Evolutionary conservation across 306 rosid species (phyloP).

Genomic region (Acacia crassicarpa): DNA sequence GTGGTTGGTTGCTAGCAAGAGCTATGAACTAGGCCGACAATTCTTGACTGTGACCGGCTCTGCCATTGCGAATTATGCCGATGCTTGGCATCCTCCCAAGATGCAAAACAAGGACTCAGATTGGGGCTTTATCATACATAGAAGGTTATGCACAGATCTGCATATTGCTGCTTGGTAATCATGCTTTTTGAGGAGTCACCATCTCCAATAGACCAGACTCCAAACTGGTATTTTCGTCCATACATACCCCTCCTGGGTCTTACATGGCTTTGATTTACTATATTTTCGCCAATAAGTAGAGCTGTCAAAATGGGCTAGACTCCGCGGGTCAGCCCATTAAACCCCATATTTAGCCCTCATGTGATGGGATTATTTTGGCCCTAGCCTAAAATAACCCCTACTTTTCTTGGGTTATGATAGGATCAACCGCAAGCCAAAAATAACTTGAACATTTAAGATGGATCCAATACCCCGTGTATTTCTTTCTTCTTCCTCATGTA

Average conservation of each 20-base stretch:
- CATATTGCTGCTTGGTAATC: neutral
- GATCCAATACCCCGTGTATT: no score
- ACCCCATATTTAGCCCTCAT: no score
- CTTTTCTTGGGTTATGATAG: no score
- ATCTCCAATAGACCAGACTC: conserved; percentile 1
- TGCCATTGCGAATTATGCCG: conserved; percentile 57
- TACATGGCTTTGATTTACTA: neutral
- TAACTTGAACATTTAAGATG: no score
- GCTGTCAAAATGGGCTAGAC: no score
- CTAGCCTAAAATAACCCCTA: no score
- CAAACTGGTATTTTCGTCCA: neutral
- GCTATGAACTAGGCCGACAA: conserved; percentile 57
- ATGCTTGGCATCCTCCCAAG: conserved; percentile 48
- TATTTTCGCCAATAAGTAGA: neutral
- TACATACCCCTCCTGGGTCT: conserved; percentile 1
- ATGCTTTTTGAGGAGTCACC: conserved; percentile 15
- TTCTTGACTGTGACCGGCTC: conserved; percentile 55
- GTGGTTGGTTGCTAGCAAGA: conserved; percentile 63
- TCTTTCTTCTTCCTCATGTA: no score
- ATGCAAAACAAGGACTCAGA: conserved; percentile 1
- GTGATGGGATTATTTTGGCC: no score
- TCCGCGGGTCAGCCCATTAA: no score
- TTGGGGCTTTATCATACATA: conserved; percentile 10
- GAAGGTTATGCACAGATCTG: neutral
- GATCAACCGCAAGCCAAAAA: no score